Conservation (phyloP, 768 basidiomycete species). For the Auricularia auricula-judae region DNA sequence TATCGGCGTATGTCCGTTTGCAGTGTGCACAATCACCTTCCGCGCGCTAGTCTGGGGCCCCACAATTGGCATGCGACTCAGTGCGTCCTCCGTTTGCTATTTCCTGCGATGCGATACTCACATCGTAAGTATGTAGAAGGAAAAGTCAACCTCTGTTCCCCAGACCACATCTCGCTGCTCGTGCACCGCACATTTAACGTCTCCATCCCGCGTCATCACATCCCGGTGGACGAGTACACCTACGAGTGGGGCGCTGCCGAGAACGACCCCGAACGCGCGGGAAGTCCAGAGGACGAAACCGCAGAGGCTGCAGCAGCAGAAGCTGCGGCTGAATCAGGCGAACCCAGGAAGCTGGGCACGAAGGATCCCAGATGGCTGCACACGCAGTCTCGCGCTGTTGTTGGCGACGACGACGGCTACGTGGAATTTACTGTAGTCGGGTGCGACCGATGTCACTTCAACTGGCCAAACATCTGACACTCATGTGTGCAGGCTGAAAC, state of each 20-base stretch:
- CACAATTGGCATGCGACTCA: conserved; percentile 64
- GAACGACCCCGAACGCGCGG: conserved; percentile 61
- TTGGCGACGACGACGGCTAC: conserved; percentile 59
- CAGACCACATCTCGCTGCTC: conserved; percentile 85
- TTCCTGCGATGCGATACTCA: neutral
- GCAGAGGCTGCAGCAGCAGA: conserved; percentile 14
- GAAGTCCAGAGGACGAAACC: conserved; percentile 10
- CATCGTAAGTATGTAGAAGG: conserved; percentile 39
- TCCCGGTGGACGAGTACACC: conserved; percentile 67
- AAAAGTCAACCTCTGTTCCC: conserved; percentile 80
- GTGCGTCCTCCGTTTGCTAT: conserved; percentile 30
- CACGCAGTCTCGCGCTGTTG: conserved; percentile 48
- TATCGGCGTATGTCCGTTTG: conserved; percentile 76
- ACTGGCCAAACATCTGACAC: neutral
- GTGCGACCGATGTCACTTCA: conserved; percentile 30
- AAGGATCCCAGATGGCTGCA: conserved; percentile 49
- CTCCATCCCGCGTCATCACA: conserved; percentile 87
- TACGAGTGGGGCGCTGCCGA: conserved; percentile 81
- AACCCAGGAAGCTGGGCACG: conserved; percentile 15
- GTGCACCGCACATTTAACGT: conserved; percentile 90
- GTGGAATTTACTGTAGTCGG: conserved; percentile 84
- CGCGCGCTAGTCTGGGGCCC: conserved; percentile 88
- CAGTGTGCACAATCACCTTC: conserved; percentile 62
- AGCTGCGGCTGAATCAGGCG: conserved; percentile 14
- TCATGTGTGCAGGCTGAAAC: conserved; percentile 47